Base-by-base conservation (phyloP, 2,329 filamentous ascomycete species). In the Cercospora sp. region DNA sequence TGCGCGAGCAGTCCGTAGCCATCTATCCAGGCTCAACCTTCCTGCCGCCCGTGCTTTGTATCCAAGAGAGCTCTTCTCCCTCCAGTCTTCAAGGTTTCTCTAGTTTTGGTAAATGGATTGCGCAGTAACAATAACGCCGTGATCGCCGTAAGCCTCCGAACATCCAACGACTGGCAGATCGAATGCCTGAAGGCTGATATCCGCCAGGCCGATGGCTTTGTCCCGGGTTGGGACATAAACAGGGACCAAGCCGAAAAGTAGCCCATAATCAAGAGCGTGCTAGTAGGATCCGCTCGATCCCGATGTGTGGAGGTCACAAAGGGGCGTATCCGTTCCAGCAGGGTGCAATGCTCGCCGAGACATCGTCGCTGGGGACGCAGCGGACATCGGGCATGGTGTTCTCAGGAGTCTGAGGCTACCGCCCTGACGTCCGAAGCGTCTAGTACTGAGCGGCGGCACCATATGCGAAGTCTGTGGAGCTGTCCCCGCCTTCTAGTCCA, bases 401-500 rank as follows among this genome's bases (percentile, higher is more conserved):
- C 36, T 39, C 36, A 39, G 16, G 16, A 39, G 16, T 39, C 36
- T 39, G 5, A 39, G 36, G 16, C 3, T n/a, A 39, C 36, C 36
- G 7, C 36, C 36, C 16, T 39, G 36, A 39, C 36, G 36, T 3
- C 3, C 36, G 36, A n/a, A 39, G 36, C 62, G 45, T 13, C 61
- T 68, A 72, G 48, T 69, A 72, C 31, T 69, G 66, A 42, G 59
- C 67, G 26, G 64, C 60, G 45, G 65, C 57, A 20, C 66, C 68
- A 64, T 78, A 78, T 23, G 72, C 74, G 60, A 78, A 79, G 31
- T 81, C 82, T 58, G 75, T 76, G 69, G 77, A 75, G 69, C 80
- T 77, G 64, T 83, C 81, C 36, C 75, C 75, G 70, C 80, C 69
- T n/a, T 74, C 79, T 64, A 84, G 82, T 72, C 81, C 77, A 75